A percentile compares a stretch with the other conserved stretches of the same genome.
These are phyloP conservation scores for Helicocarpus griseus DNA, from an alignment of 2,329 filamentous ascomycete species.

Conservation along the genomic window DNA sequence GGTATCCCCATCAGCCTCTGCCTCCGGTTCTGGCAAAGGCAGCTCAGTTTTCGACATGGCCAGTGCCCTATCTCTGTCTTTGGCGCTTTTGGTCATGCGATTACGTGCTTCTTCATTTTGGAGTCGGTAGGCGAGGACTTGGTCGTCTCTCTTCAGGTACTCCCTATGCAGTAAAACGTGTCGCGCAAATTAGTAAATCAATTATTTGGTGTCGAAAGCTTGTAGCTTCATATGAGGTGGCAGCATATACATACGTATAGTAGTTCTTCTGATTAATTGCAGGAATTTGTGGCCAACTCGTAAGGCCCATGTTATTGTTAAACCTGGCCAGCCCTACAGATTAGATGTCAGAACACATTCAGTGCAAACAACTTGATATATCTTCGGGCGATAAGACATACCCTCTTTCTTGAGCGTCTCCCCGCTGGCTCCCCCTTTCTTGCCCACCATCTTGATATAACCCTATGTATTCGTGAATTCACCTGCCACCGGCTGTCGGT, in stretches of 20 bases:
- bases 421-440: constrained; percentile 46
- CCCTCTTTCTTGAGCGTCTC: constrained; percentile 53
- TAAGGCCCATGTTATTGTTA: constrained; percentile 95
- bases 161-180: constrained; percentile 49
- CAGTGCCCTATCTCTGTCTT: constrained; percentile 77
- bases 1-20: constrained; percentile 38
- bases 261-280: constrained; percentile 99
- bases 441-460: constrained; percentile 50
- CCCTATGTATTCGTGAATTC: no score
- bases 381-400: constrained; percentile 16
- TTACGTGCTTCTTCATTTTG: constrained; percentile 81
- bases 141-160: constrained; percentile 96
- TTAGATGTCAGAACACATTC: constrained; percentile 5
- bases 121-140: constrained; percentile 78
- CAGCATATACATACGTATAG: constrained; percentile 61
- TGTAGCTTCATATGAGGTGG: not conserved
- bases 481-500: not conserved
- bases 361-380: not conserved
- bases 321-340: constrained; percentile 77
- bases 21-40: constrained; percentile 41
- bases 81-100: constrained; percentile 71
- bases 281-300: constrained; percentile 82
- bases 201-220: not conserved
- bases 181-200: not conserved
- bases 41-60: constrained; percentile 64